Base-by-base conservation (phyloP, 352 stramenopile genomes). In the Albugo candida region DNA sequence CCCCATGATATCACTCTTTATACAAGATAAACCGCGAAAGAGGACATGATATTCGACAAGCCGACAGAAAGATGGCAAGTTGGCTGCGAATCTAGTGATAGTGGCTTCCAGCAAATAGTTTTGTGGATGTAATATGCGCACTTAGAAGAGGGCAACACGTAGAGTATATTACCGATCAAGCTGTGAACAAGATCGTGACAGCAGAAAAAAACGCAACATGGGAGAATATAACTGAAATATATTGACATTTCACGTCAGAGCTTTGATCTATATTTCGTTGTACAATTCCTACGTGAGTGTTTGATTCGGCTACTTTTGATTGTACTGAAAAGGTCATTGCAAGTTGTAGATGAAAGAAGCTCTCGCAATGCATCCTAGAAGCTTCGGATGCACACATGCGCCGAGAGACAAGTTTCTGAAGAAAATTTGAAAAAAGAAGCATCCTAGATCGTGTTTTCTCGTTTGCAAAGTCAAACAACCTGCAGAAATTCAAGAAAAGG, bases 121-220 rank as follows among this genome's bases (percentile, higher is more conserved):
- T 98, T 60, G 93, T 99, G 13, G 98, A 99, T 59, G 83, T 83
- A 31, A 98, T 99, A 65, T 94, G 83, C 44, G 98, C 94, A 2
- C 88, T 72, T 11, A 93, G 96, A 60, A 93, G 94, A 44, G 95
- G 95, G 6, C 89, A 96, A 47, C 95, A 99, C 58, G 93, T 99
- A 11, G 79, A 88, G 45, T 94, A 94, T 54, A 88, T 96, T 27
- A 70, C 78, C 5, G 82, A 96, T 41, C 85, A 95, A 54, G 72
- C 96, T 27, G 69, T 72, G 10, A 80, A 81, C 46, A 87, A 89
- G 27, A 63, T 98, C 42, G 67, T 89, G 21, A 72, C 73, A 36
- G 76, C 95, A 45, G 60, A 95, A 96, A 97, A 55, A 94, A 94
- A 61, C 91, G 89, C 49, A 93, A 95, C 65, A 95, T 94, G 51